phyloP scores from a whole-genome alignment of 352 stramenopile species.

The Globisporangium okanoganense region DNA sequence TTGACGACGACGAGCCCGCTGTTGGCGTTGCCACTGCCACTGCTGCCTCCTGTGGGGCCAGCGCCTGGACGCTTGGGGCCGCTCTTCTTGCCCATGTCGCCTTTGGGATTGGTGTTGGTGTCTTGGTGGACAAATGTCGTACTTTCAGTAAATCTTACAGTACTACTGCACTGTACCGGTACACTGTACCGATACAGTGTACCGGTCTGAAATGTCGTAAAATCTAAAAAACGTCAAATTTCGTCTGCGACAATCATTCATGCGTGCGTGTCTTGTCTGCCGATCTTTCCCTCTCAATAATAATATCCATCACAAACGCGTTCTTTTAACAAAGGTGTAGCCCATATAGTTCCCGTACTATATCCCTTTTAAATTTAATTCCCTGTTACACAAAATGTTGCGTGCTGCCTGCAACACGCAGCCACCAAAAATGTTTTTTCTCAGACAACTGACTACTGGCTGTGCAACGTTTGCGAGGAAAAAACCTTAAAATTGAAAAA shows the following conservation, averaged over 20 bases:
- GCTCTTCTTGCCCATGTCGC: constrained; percentile 14
- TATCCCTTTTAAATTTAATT: neutral
- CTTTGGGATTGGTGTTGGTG: neutral
- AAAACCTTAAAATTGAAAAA: too few species aligned
- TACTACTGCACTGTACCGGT: too few species aligned
- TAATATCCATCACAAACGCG: neutral
- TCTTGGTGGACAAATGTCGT: neutral
- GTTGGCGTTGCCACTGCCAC: neutral
- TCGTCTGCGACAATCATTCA: neutral
- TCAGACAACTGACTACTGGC: neutral
- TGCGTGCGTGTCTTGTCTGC: neutral
- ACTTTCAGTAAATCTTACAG: neutral
- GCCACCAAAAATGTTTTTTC: neutral
- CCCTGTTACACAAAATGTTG: neutral
- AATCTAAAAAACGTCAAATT: too few species aligned
- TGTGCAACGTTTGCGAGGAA: too few species aligned
- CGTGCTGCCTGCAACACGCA: neutral
- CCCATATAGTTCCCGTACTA: neutral
- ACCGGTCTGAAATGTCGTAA: too few species aligned
- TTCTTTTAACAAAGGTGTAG: neutral
- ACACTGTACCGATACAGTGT: too few species aligned
- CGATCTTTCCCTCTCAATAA: neutral
- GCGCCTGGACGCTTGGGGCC: neutral
- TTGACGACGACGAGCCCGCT: constrained; percentile 14
- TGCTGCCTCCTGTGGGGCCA: neutral